A percentile compares a stretch with the other conserved stretches of the same genome.
Evolutionary conservation across 2,329 filamentous ascomycete species (phyloP).

Genomic region (Fusarium sp.): DNA sequence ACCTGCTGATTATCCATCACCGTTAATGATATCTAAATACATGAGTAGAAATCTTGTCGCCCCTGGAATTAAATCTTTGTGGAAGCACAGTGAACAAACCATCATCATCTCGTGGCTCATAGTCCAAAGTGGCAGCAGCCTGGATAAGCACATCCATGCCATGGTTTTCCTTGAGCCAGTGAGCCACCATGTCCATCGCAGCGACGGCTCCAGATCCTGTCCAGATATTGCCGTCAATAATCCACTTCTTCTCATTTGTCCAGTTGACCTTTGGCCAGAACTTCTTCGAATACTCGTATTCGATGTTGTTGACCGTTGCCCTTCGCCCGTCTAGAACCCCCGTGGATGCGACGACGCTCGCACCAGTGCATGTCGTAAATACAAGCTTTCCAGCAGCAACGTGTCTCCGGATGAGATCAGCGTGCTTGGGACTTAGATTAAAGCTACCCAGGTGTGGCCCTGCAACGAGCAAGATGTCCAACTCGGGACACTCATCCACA

Average conservation of each 20-base stretch:
- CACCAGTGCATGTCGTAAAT: not conserved
- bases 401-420: not conserved
- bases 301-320: not conserved
- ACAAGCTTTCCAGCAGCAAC: not conserved
- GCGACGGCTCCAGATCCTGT: slow-evolving; percentile 54
- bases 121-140: slow-evolving; percentile 41
- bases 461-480: not conserved
- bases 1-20: not conserved
- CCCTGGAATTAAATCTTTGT: not conserved
- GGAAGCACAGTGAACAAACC: slow-evolving; percentile 39
- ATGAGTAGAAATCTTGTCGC: not conserved
- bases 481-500: not conserved
- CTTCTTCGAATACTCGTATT: slow-evolving; percentile 41
- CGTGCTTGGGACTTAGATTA: not conserved
- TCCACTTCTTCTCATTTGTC: slow-evolving; percentile 56
- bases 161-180: not conserved
- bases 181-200: not conserved
- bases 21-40: not conserved
- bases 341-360: not conserved
- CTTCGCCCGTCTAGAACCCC: not conserved
- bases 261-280: slow-evolving; percentile 56
- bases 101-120: slow-evolving; percentile 49
- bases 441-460: not conserved
- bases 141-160: slow-evolving; percentile 35
- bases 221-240: slow-evolving; percentile 58